Base-by-base conservation (phyloP, 1,139 yeast species). In the Yamadazyma songkhlaensis region DNA sequence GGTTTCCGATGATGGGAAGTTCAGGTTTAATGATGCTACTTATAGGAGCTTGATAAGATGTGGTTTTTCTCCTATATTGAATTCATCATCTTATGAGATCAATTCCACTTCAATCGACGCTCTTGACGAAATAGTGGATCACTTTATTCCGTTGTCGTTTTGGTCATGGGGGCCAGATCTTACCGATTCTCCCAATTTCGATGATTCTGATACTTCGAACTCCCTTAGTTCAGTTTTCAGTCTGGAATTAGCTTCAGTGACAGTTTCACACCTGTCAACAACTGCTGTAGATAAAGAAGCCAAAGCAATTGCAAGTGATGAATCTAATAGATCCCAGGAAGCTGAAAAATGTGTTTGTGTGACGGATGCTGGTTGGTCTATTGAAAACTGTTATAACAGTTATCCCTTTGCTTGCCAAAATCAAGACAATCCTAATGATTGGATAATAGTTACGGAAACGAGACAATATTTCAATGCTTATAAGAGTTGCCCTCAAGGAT, bases 61-160 rank as follows among this genome's bases (percentile, higher is more conserved):
- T 50, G 95, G 95, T 0, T 71, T 62, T 38, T 66, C 82, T 0
- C 85, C 92, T 0, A 65, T 86, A 1, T 55, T 86, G 15, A 74
- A 70, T 43, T 59, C 72, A 3, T 44, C 64, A 1, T 11, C 29
- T 3, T 62, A 64, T 39, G 23, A 32, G 0, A 48, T 69, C n/a
- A 41, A 46, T 2, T 49, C 55, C 7, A 43, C 37, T n/a, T 21
- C 35, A 2, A 22, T 39, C 10, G 42, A 40, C 29, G 39, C 38
- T 20, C 31, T 49, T 2, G 50, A 45, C 3, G 46, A 41, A 3
- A 44, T 60, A 6, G 48, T 60, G 25, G 44, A 54, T 32, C 32
- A 52, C 14, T 66, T 57, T 36, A 34, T 57, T 0, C 68, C 70
- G 0, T 38, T 47, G 12, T 51, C 64, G 7, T 59, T 79, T 25